Conservation (phyloP, 345 rosid genomes). For the Passiflora organensis region DNA sequence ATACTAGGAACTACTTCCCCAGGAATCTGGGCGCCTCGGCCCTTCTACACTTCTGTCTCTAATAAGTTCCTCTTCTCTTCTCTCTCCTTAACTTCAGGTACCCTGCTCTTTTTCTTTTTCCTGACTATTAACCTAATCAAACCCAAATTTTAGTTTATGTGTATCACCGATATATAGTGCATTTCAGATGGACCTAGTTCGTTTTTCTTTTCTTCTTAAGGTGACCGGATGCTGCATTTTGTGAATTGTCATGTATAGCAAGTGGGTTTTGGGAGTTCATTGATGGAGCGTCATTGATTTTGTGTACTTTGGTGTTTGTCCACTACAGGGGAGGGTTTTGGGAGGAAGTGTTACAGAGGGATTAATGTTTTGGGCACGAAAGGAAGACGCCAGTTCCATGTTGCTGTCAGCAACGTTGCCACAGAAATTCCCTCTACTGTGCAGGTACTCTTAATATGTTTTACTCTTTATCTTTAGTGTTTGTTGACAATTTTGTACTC, state of each 20-base stretch:
- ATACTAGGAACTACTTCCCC: constrained; percentile 56
- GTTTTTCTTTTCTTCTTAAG: not conserved
- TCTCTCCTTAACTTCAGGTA: constrained; percentile 34
- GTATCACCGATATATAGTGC: not conserved
- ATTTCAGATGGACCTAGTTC: constrained; percentile 13
- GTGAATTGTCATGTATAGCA: not conserved
- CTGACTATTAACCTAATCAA: no score
- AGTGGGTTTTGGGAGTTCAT: constrained; percentile 10
- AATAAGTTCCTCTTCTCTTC: constrained; percentile 32
- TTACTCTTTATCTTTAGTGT: not conserved
- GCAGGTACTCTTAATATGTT: constrained; percentile 48
- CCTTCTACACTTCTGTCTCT: constrained; percentile 42
- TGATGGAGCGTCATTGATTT: not conserved
- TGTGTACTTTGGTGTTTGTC: not conserved
- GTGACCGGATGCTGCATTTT: not conserved
- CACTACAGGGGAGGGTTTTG: constrained; percentile 44
- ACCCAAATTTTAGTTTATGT: not conserved
- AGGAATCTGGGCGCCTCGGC: constrained; percentile 50
- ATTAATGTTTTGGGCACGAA: constrained; percentile 45
- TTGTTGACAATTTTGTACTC: not conserved
- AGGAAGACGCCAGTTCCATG: constrained; percentile 45
- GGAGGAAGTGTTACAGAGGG: constrained; percentile 41
- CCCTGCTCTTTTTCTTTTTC: constrained; percentile 3
- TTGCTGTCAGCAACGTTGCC: constrained; percentile 66
- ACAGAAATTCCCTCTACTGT: constrained; percentile 63